phyloP scores from a whole-genome alignment of 2,329 filamentous ascomycete species.

The Fusarium nematophilum region DNA sequence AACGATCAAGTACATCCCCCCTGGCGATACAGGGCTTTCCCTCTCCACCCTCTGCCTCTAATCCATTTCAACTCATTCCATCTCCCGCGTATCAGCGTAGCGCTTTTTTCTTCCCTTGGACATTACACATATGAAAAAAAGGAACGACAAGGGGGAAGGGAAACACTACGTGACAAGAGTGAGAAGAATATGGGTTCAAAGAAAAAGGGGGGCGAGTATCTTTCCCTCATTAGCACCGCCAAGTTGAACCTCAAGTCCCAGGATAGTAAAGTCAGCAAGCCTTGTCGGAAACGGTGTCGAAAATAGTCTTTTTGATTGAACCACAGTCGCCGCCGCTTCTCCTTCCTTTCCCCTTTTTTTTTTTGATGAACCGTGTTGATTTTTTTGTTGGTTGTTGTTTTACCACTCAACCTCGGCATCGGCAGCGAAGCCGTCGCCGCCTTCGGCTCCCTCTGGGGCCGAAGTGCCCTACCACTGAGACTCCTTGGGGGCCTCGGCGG shows the following conservation, averaged over 20 bases:
- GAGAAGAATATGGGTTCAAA: slow-evolving; percentile 34
- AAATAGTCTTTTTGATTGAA: slow-evolving; percentile 42
- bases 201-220: slow-evolving; percentile 75
- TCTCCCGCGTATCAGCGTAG: too few relatives aligned
- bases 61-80: neutral
- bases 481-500: slow-evolving; percentile 67
- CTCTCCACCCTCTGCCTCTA: slow-evolving; percentile 62
- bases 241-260: slow-evolving; percentile 63
- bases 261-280: slow-evolving; percentile 43
- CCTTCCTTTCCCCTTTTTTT: slow-evolving; percentile 4
- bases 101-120: slow-evolving; percentile 18
- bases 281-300: slow-evolving; percentile 41
- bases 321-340: slow-evolving; percentile 38
- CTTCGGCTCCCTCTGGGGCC: slow-evolving; percentile 23
- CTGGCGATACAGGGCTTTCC: slow-evolving; percentile 98
- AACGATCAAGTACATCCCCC: slow-evolving; percentile 91
- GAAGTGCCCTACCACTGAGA: slow-evolving; percentile 61
- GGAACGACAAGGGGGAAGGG: slow-evolving; percentile 27
- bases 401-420: slow-evolving; percentile 25
- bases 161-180: slow-evolving; percentile 1
- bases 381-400: slow-evolving; percentile 34
- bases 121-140: slow-evolving; percentile 26
- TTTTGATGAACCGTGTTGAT: slow-evolving; percentile 25
- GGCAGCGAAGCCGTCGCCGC: neutral
- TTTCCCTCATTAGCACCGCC: slow-evolving; percentile 99